Evolutionary conservation across 106 monocot genomes (phyloP), one percentile per base, ranked within the genome.

Genomic region (Apostasia ramifera): DNA sequence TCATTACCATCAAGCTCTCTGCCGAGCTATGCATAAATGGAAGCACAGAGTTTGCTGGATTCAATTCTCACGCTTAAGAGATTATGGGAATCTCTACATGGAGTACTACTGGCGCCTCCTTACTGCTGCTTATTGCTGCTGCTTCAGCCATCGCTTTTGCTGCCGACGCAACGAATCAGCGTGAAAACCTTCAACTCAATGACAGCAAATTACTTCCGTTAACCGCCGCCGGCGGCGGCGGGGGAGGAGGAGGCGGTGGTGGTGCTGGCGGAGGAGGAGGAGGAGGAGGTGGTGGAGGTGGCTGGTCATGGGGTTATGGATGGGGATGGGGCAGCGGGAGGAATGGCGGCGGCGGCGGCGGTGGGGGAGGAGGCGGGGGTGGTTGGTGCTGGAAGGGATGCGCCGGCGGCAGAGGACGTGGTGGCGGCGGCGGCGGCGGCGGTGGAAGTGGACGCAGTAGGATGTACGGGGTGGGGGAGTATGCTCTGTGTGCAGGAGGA

Each of bases 391-490:
- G 56, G 3, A 39, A 55, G 0, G 65, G 65, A 43, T 52, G 73
- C 6, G 56, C 56, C 4, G 55, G 73, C 0, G 65, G 73, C 0
- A 55, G 73, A 4, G 73, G 73, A 0, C 66, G 73, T 49, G 47
- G 65, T 2, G 65, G 64, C 0, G 64, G 14, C 0, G 12, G 64
- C 2, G 64, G 65, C 4, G 45, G 47, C 1, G 65, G 47, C 8
- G 47, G 47, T 4, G 65, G 65, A 6, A 49, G 63, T 9, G 44
- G 64, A 46, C 7, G 64, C 4, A 10, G 44, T 45, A 81, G 79
- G 14, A 73, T 76, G 62, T 91, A 88, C 66, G 52, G 77, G 57
- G 76, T 95, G 0, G 94, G 94, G 13, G 94, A 95, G 70, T 95
- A 95, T 53, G 95, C 86, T 1, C 69, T 77, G 77, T 95, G 95